Evolutionary conservation across 2,329 filamentous ascomycete genomes (phyloP).

Genomic region (Cladosporium oxysporum): DNA sequence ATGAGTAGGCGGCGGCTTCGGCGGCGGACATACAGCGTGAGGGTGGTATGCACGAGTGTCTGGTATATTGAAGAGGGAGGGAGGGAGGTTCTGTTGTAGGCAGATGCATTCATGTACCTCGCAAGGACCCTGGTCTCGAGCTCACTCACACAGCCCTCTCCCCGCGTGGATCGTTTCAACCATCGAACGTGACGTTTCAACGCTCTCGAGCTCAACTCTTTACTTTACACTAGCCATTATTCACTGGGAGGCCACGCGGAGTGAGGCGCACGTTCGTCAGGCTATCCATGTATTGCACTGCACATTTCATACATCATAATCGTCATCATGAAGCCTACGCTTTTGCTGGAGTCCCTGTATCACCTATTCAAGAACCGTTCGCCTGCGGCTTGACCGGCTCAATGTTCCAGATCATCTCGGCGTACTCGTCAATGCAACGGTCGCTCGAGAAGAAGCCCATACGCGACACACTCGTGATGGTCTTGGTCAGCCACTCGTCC

Average conservation of each 20-base stretch:
- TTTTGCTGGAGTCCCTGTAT: neutral
- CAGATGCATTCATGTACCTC: neutral
- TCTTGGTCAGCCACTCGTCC: constrained; percentile 89
- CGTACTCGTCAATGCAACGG: constrained; percentile 95
- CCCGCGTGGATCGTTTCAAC: constrained; percentile 6
- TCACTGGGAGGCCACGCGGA: neutral
- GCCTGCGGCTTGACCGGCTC: constrained; percentile 63
- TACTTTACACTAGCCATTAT: neutral
- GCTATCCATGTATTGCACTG: neutral
- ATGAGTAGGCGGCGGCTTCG: constrained; percentile 16
- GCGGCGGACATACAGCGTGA: constrained; percentile 10
- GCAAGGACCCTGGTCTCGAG: neutral
- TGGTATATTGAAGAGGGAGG: neutral
- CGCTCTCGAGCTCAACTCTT: neutral
- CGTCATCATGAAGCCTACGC: neutral
- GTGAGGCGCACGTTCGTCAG: neutral
- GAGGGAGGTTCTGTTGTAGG: neutral
- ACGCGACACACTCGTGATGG: constrained; percentile 79
- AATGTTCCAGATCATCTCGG: constrained; percentile 94
- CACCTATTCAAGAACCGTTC: constrained; percentile 13
- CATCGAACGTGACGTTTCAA: neutral
- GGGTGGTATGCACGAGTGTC: neutral
- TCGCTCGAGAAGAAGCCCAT: constrained; percentile 99
- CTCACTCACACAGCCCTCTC: constrained; percentile 2
- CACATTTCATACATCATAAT: neutral